Evolutionary conservation across 768 basidiomycete species (phyloP).

Genomic region (Rhizopogon vesiculosus): DNA sequence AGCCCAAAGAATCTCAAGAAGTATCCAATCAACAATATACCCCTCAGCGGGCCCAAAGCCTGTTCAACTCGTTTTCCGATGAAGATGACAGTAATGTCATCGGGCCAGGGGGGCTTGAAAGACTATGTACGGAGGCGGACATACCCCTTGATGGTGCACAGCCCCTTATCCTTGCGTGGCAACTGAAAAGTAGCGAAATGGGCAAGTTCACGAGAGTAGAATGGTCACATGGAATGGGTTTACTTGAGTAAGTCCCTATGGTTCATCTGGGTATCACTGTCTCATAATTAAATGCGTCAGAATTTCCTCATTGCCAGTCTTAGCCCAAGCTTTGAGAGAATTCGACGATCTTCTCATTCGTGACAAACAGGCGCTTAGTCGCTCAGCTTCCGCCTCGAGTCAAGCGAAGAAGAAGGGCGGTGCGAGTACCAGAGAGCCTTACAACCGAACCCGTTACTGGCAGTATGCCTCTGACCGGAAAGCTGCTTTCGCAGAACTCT

Average conservation of each 20-base stretch:
- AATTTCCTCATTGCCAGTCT: slow-evolving; percentile 42
- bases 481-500: slow-evolving; percentile 58
- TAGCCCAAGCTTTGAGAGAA: slow-evolving; percentile 52
- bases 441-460: slow-evolving; percentile 50
- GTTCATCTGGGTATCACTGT: neutral
- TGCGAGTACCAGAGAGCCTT: slow-evolving; percentile 32
- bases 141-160: slow-evolving; percentile 69
- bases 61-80: slow-evolving; percentile 66
- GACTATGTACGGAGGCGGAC: slow-evolving; percentile 63
- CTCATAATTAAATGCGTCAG: slow-evolving; percentile 15
- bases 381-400: slow-evolving; percentile 12
- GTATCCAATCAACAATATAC: slow-evolving; percentile 37
- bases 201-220: slow-evolving; percentile 64
- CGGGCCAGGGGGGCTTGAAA: slow-evolving; percentile 69
- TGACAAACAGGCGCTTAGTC: slow-evolving; percentile 33
- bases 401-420: slow-evolving; percentile 30
- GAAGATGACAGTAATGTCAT: slow-evolving; percentile 45
- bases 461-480: slow-evolving; percentile 44
- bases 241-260: slow-evolving; percentile 36
- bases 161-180: slow-evolving; percentile 76
- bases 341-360: slow-evolving; percentile 59
- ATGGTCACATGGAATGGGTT: slow-evolving; percentile 57
- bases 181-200: slow-evolving; percentile 66
- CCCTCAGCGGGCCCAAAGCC: slow-evolving; percentile 39
- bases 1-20: slow-evolving; percentile 2